Evolutionary conservation across 441 rosid genomes (phyloP), one percentile per base, ranked within the genome.

Genomic region (Theobroma grandiflorum): DNA sequence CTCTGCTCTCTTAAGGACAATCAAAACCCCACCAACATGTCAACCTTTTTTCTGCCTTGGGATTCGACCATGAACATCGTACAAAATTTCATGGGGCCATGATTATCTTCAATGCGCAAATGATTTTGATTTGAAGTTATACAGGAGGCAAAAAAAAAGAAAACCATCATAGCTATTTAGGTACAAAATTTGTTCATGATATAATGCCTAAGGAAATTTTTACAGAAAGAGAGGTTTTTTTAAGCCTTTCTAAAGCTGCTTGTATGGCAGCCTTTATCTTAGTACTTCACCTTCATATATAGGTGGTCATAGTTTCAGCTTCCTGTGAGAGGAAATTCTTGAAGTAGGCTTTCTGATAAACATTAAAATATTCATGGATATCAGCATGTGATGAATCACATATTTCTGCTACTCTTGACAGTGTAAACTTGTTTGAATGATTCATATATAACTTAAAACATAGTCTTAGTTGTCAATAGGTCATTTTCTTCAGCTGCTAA

Each of bases 51-150:
- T 71, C 68, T 61, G 68, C 86, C 82, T 84, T 11, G 88, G 88
- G 91, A 88, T 86, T 88, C 87, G 81, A 71, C 76, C 71, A 38
- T 65, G 74, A 83, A 81, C 79, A 59, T 77, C 75, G 87, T 77
- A 83, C 85, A 55, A 65, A 50, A 20, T 66, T 26, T 77, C 75
- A 80, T 81, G 85, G 78, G 72, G 58, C 71, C 78, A 40, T 72
- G 33, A 76, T 76, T 73, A 82, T 67, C 73, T 73, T 79, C 79
- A 66, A 79, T 73, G 64, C 53, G 5, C 86, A 77, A 79, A 86
- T 81, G 80, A 84, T 82, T 87, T 84, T 84, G 85, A 88, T 88
- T 86, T 82, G 83, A 85, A 79, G 70, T 62, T 84, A 59, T 69
- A 58, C 10, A 35, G 12, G 64, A 11, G 55, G 62, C n/a, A 62